Base-by-base conservation (phyloP, 805 yeast species). In the Candida montana region DNA sequence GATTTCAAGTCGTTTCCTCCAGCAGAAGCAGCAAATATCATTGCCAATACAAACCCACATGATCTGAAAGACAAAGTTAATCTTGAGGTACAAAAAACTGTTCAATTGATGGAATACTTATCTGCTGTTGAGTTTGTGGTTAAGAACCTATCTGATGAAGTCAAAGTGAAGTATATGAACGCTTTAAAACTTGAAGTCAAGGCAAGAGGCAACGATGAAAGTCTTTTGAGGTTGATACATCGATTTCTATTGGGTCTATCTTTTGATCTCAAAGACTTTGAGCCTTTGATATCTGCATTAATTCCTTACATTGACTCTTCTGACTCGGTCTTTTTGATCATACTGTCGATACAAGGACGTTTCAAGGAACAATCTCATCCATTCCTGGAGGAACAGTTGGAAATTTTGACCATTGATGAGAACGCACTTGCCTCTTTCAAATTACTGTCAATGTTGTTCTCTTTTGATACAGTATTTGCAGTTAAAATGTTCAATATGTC, bases 161-260 rank as follows among this genome's bases (percentile, higher is more conserved):
- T 38, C 4, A 47, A 49, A 3, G n/a, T 37, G 35, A 15, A 16
- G 4, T 53, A 50, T 17, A 28, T 53, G 6, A 35, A 40, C 15
- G 21, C 41, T 2, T 20, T 47, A 3, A 39, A 39, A 13, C 30
- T 24, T 3, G 16, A 28, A 5, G 32, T 49, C 26, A 47, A 47
- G 17, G 16, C 28, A 9, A 27, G 26, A 4, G 31, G 18, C 3
- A 31, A 18, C 3, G 34, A 33, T 8, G 18, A 39, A 10, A 44
- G 45, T 0, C 5, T 31, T 15, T 28, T 40, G 17, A 26, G 32
- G 9, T 45, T 61, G 16, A 44, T 61, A 13, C 43, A 61, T 20
- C 55, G 57, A 16, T 45, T 63, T 23, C 31, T 64, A 33, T 50
- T 49, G 13, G 55, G 52, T 29, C 59, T 58, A 45, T 37, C 47